phyloP scores from a whole-genome alignment of 352 stramenopile species.

The Phytophthora chlamydospora region DNA sequence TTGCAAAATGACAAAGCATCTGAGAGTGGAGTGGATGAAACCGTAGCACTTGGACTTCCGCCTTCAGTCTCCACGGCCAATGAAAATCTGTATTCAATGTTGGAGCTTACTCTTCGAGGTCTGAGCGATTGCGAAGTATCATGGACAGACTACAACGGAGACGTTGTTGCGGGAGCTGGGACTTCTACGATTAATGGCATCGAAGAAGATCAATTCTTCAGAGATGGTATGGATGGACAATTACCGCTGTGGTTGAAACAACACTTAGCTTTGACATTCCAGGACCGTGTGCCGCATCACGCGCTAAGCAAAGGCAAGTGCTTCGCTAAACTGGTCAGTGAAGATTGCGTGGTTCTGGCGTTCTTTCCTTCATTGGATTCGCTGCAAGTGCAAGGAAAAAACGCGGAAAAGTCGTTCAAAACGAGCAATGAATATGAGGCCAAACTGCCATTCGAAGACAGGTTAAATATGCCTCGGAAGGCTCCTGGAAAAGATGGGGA shows the following conservation, averaged over 20 bases:
- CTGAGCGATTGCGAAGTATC: constrained; percentile 87
- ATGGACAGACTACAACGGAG: constrained; percentile 81
- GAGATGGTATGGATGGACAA: constrained; percentile 55
- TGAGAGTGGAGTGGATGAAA: constrained; percentile 9
- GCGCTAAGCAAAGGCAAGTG: constrained; percentile 80
- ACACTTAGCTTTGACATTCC: constrained; percentile 47
- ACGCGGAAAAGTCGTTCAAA: constrained; percentile 16
- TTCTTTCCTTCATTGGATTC: constrained; percentile 79
- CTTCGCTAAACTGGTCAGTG: constrained; percentile 82
- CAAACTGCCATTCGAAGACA: constrained; percentile 12
- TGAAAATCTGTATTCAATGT: constrained; percentile 87
- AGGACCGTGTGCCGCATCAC: constrained; percentile 39
- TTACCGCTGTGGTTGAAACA: constrained; percentile 80
- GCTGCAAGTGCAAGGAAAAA: constrained; percentile 54
- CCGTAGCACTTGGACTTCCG: constrained; percentile 1
- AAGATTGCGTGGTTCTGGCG: constrained; percentile 74
- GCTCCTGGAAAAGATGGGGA: constrained; percentile 19
- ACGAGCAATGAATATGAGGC: constrained; percentile 9
- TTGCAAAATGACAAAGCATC: constrained; percentile 48
- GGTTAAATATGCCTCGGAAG: constrained; percentile 9
- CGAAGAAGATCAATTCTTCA: constrained; percentile 50
- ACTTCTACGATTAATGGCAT: constrained; percentile 17
- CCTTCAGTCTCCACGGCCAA: constrained; percentile 67
- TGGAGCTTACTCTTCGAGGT: constrained; percentile 74
- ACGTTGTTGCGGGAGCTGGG: constrained; percentile 32